Evolutionary conservation across 2,329 filamentous ascomycete species (phyloP).

Genomic region (Epichloe coenophiala): DNA sequence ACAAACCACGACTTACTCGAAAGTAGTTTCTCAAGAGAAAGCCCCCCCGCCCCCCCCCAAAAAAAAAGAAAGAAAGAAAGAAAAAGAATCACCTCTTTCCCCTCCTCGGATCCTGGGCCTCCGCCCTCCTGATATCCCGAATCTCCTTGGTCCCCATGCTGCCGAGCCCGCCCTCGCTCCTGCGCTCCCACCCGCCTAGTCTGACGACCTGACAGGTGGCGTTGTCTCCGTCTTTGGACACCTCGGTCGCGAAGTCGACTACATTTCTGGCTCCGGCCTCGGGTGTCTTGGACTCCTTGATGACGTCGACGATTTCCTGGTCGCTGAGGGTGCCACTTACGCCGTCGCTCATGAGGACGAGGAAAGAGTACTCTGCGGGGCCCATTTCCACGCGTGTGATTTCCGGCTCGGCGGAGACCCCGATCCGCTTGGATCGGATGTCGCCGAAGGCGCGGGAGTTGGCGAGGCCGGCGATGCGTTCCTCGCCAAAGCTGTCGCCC

Average conservation of each 20-base stretch:
- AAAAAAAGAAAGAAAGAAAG: background rate
- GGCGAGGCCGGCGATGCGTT: constrained; percentile 83
- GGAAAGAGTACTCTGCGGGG: constrained; percentile 76
- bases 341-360: constrained; percentile 81
- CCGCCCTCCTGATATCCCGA: constrained; percentile 66
- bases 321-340: constrained; percentile 76
- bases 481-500: constrained; percentile 85
- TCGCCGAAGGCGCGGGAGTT: constrained; percentile 94
- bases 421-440: constrained; percentile 79
- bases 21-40: background rate
- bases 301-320: constrained; percentile 89
- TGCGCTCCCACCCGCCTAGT: constrained; percentile 55
- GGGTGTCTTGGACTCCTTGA: constrained; percentile 87
- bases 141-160: constrained; percentile 87
- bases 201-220: constrained; percentile 55
- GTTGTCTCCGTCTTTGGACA: constrained; percentile 54
- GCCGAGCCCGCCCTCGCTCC: constrained; percentile 74
- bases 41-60: background rate
- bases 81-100: constrained; percentile 33
- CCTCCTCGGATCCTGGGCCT: constrained; percentile 70
- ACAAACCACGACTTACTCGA: background rate
- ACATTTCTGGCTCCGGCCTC: constrained; percentile 71
- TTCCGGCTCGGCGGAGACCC: constrained; percentile 88
- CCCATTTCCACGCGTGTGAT: constrained; percentile 65
- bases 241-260: constrained; percentile 79